Conservation (phyloP, 2,329 filamentous ascomycete species). For the Alternaria hordeiaustralica region DNA sequence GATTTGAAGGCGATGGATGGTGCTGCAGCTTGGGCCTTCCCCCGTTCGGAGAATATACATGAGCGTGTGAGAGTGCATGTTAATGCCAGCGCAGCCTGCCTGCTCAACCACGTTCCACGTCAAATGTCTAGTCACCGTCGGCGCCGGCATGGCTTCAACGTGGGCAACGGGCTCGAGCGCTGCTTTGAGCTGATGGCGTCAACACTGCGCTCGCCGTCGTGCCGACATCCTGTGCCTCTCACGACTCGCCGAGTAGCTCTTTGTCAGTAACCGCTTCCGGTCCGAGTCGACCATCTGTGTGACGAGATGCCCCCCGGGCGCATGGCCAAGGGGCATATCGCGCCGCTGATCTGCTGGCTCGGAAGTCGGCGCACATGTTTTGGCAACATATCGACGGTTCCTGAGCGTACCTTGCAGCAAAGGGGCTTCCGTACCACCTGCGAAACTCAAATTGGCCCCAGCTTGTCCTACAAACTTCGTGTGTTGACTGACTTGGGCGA, state of each 20-base stretch:
- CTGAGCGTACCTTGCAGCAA: slow-evolving; percentile 47
- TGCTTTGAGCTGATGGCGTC: slow-evolving; percentile 28
- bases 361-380: slow-evolving; percentile 31
- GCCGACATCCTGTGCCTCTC: slow-evolving; percentile 18
- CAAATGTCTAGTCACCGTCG: slow-evolving; percentile 4
- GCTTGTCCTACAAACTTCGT: slow-evolving; percentile 32
- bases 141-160: slow-evolving; percentile 14
- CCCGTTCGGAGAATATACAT: slow-evolving; percentile 24
- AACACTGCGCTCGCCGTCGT: slow-evolving; percentile 19
- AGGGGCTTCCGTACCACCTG: slow-evolving; percentile 35
- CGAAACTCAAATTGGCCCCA: slow-evolving; percentile 34
- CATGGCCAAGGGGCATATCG: slow-evolving; percentile 41
- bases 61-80: neutral
- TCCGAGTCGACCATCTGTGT: slow-evolving; percentile 28
- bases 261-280: slow-evolving; percentile 28
- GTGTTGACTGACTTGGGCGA: slow-evolving; percentile 30
- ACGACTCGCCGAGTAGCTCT: slow-evolving; percentile 30
- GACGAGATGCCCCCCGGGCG: slow-evolving; percentile 29
- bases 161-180: slow-evolving; percentile 23
- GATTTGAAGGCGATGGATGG: slow-evolving; percentile 17
- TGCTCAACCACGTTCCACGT: slow-evolving; percentile 8
- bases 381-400: slow-evolving; percentile 14
- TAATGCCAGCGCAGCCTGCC: neutral
- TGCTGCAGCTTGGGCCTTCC: slow-evolving; percentile 20
- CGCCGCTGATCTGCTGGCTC: slow-evolving; percentile 36